A percentile compares a stretch with the other conserved stretches of the same genome.
Evolutionary conservation across 495 filamentous ascomycete genomes (phyloP).

Genomic region (Niebla homalea): DNA sequence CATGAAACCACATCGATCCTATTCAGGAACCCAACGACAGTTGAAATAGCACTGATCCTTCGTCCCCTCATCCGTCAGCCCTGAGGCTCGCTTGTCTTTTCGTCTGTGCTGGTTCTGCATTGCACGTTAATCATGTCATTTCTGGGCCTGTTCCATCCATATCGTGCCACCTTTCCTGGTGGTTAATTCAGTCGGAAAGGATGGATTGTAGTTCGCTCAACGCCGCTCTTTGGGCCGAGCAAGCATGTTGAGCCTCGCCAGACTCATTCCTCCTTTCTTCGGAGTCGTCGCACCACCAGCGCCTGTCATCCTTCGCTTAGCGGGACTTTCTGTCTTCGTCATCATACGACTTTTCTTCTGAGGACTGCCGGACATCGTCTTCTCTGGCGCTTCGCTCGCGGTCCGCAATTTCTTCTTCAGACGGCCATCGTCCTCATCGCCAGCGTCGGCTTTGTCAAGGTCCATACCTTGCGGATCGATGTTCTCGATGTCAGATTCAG

Average conservation of each 20-base stretch:
- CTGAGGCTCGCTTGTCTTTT: too few species aligned
- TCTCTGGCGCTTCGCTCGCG: conserved; percentile 24
- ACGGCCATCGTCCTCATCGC: conserved; percentile 31
- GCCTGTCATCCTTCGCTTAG: conserved; percentile 9
- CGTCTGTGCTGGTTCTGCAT: too few species aligned
- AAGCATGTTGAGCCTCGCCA: conserved; percentile 39
- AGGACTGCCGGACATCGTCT: conserved; percentile 20
- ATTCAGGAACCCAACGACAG: too few species aligned
- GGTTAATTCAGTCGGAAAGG: too few species aligned
- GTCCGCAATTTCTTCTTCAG: conserved; percentile 23
- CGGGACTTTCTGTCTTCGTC: conserved; percentile 21
- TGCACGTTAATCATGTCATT: too few species aligned
- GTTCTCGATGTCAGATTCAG: conserved; percentile 23
- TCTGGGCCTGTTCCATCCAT: too few species aligned
- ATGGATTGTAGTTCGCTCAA: too few species aligned
- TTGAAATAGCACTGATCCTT: too few species aligned
- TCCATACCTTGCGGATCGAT: conserved; percentile 14
- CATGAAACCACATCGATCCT: too few species aligned
- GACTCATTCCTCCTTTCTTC: conserved; percentile 26
- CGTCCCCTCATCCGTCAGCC: too few species aligned
- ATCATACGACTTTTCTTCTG: conserved; percentile 10
- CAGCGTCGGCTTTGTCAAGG: conserved; percentile 22
- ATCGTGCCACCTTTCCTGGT: too few species aligned
- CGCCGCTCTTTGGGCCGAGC: conserved; percentile 31
- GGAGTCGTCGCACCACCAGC: conserved; percentile 25